Conservation (phyloP, 2,329 filamentous ascomycete genomes). For the Cyclaneusma minus region DNA sequence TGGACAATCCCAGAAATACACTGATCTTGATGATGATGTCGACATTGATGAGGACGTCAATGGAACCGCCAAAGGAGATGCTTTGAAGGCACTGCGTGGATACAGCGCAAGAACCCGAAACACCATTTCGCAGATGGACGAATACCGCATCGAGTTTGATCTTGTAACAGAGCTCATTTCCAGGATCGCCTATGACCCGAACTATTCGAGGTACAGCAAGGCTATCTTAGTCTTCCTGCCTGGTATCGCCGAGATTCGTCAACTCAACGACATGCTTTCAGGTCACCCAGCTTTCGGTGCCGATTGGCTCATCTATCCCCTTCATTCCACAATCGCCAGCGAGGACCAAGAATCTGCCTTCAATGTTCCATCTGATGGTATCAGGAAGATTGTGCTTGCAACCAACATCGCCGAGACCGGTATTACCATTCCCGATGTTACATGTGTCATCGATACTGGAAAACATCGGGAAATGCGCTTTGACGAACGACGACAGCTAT, state of each 20-base stretch:
- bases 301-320: slow-evolving; percentile 72
- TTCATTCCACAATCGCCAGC: slow-evolving; percentile 89
- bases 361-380: slow-evolving; percentile 62
- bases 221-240: slow-evolving; percentile 91
- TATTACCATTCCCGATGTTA: slow-evolving; percentile 96
- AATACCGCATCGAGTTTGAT: slow-evolving; percentile 83
- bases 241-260: slow-evolving; percentile 83
- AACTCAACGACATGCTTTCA: slow-evolving; percentile 70
- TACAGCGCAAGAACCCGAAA: slow-evolving; percentile 67
- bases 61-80: slow-evolving; percentile 29
- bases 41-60: slow-evolving; percentile 30
- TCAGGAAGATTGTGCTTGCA: slow-evolving; percentile 85
- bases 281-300: slow-evolving; percentile 61
- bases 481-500: slow-evolving; percentile 83
- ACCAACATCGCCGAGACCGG: slow-evolving; percentile 98
- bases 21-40: slow-evolving; percentile 47
- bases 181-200: slow-evolving; percentile 54
- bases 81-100: slow-evolving; percentile 47
- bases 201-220: slow-evolving; percentile 60
- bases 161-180: slow-evolving; percentile 68
- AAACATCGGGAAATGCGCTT: slow-evolving; percentile 98
- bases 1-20: slow-evolving; percentile 29
- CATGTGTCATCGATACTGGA: slow-evolving; percentile 89
- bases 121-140: slow-evolving; percentile 64
- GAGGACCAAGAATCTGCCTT: slow-evolving; percentile 96